These are phyloP conservation scores for Hypoxylon intermedium DNA, from an alignment of 495 filamentous ascomycete genomes.

Conservation along the genomic window DNA sequence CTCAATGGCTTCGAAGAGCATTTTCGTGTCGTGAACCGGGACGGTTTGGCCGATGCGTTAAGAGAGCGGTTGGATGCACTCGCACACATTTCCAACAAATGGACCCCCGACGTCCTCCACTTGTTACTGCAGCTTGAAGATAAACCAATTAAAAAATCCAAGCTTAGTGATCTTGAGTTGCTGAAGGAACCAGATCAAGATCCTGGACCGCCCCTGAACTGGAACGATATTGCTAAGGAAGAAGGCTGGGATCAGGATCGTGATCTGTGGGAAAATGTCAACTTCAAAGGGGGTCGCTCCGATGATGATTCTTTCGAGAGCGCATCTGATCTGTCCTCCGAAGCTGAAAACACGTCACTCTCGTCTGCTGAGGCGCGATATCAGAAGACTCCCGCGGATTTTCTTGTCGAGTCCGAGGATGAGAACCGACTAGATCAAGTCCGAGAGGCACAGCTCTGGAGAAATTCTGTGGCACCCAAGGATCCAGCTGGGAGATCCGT, in stretches of 20 bases:
- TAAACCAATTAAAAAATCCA: slow-evolving; percentile 73
- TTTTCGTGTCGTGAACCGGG: slow-evolving; percentile 77
- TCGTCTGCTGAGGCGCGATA: slow-evolving; percentile 51
- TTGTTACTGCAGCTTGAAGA: slow-evolving; percentile 84
- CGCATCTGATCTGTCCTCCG: slow-evolving; percentile 43
- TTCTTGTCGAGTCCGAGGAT: slow-evolving; percentile 46
- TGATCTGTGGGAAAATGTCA: slow-evolving; percentile 78
- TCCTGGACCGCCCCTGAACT: slow-evolving; percentile 62
- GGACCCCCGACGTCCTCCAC: slow-evolving; percentile 79
- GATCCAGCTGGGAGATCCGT: slow-evolving; percentile 45
- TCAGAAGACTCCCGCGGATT: slow-evolving; percentile 47
- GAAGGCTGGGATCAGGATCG: slow-evolving; percentile 74
- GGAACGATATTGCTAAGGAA: slow-evolving; percentile 76
- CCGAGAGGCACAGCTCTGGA: slow-evolving; percentile 71
- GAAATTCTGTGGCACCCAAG: slow-evolving; percentile 41
- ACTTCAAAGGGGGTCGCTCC: slow-evolving; percentile 74
- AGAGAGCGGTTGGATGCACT: slow-evolving; percentile 67
- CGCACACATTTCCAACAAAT: slow-evolving; percentile 58
- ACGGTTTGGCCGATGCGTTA: slow-evolving; percentile 81
- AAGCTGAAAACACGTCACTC: slow-evolving; percentile 48
- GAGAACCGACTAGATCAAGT: slow-evolving; percentile 57
- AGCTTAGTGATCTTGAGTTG: slow-evolving; percentile 64
- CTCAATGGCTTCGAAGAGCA: slow-evolving; percentile 88
- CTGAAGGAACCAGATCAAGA: slow-evolving; percentile 54
- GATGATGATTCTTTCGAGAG: slow-evolving; percentile 57